A percentile compares a stretch with the other conserved stretches of the same genome.
phyloP scores from a whole-genome alignment of 1,284 basidiomycete genomes.

The Sphagnurus paluster region DNA sequence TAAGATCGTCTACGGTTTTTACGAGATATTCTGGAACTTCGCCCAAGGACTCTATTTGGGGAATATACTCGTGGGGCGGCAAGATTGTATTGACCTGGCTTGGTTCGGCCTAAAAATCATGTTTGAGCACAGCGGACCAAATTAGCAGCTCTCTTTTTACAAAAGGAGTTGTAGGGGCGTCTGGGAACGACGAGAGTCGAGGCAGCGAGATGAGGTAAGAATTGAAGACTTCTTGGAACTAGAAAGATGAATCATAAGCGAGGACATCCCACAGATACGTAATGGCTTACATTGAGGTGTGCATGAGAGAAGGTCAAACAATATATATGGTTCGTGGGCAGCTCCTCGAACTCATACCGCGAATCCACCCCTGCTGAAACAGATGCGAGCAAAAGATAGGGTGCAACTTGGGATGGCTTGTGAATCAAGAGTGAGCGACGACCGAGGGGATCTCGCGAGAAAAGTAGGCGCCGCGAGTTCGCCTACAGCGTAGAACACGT shows the following conservation, averaged over 20 bases:
- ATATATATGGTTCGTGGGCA: slow-evolving; percentile 61
- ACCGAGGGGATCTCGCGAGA: slow-evolving; percentile 88
- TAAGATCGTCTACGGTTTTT: slow-evolving; percentile 50
- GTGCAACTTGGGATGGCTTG: slow-evolving; percentile 44
- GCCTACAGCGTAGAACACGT: slow-evolving; percentile 40
- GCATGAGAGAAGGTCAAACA: slow-evolving; percentile 42
- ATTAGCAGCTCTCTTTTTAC: slow-evolving; percentile 22
- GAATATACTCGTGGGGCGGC: slow-evolving; percentile 47
- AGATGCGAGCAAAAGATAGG: slow-evolving; percentile 65
- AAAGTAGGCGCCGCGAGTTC: slow-evolving; percentile 56
- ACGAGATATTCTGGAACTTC: slow-evolving; percentile 46
- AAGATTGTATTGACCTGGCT: slow-evolving; percentile 46
- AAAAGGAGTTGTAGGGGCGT: slow-evolving; percentile 14
- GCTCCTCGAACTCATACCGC: slow-evolving; percentile 55
- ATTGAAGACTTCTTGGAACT: slow-evolving; percentile 10
- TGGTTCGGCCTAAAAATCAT: slow-evolving; percentile 41
- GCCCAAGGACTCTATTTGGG: slow-evolving; percentile 37
- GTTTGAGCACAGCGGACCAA: slow-evolving; percentile 1
- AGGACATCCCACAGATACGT: background rate
- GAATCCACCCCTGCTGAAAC: slow-evolving; percentile 54
- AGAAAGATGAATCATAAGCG: background rate
- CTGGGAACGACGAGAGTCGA: slow-evolving; percentile 24
- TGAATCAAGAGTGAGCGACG: slow-evolving; percentile 85
- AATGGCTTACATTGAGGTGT: background rate
- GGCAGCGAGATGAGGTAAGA: slow-evolving; percentile 17